A percentile compares a stretch with the other conserved stretches of the same genome.
phyloP scores from a whole-genome alignment of 345 rosid genomes.

The Eucalyptus cloeziana region DNA sequence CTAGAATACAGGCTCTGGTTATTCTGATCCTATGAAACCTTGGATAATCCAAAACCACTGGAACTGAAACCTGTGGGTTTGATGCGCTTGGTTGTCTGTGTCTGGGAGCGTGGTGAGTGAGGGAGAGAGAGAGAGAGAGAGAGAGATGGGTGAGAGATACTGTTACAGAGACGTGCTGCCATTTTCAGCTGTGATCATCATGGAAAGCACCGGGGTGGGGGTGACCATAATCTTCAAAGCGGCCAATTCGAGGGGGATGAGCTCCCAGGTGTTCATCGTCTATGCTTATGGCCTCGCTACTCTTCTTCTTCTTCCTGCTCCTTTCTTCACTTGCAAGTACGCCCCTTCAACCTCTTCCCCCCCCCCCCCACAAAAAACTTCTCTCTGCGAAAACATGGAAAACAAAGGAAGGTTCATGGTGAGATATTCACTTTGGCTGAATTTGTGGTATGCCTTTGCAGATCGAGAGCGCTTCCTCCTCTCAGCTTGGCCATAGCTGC shows the following conservation, averaged over 20 bases:
- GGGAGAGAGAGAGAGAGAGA: background rate
- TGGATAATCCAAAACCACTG: background rate
- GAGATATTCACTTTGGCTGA: background rate
- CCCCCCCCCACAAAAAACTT: background rate
- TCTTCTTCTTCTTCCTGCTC: background rate
- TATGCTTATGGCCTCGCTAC: background rate
- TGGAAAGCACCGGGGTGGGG: background rate
- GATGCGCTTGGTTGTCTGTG: background rate
- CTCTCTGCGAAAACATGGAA: background rate
- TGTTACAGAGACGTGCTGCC: background rate
- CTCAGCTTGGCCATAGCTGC: background rate
- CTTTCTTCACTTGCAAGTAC: background rate
- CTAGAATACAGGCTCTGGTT: background rate
- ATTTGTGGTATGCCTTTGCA: background rate
- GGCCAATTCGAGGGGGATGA: background rate
- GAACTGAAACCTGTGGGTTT: background rate
- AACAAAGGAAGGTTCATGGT: background rate
- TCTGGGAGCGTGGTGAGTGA: background rate
- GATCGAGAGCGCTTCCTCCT: background rate
- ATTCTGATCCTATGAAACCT: background rate
- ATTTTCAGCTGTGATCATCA: background rate
- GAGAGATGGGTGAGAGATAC: background rate
- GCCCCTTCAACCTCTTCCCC: background rate
- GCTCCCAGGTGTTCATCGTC: background rate
- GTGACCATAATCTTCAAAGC: background rate